phyloP scores from a whole-genome alignment of 2,329 filamentous ascomycete genomes.

The Verticillium longisporum region DNA sequence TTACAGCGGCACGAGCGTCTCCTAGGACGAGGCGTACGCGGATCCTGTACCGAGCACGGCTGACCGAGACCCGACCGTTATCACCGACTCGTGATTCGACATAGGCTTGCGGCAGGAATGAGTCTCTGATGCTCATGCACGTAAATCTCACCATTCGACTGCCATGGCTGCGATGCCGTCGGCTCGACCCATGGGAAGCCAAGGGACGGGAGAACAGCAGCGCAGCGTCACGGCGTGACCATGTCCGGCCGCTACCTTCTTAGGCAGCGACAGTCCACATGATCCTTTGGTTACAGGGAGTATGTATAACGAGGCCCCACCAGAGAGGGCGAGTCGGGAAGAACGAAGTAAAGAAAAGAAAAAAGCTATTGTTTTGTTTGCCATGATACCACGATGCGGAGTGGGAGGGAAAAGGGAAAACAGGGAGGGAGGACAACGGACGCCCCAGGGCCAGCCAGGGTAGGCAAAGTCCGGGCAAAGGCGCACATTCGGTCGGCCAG shows the following conservation, averaged over 20 bases:
- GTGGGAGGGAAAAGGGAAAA: background rate
- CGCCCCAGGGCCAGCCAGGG: background rate
- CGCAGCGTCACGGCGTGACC: background rate
- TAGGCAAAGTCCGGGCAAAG: background rate
- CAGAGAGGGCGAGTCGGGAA: background rate
- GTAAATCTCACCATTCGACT: background rate
- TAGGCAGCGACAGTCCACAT: background rate
- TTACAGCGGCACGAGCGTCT: slow-evolving; percentile 7
- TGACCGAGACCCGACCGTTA: background rate
- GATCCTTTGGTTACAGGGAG: background rate
- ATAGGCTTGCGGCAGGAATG: background rate
- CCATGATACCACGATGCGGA: slow-evolving; percentile 2
- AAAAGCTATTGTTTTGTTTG: slow-evolving; percentile 3
- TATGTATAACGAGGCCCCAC: background rate
- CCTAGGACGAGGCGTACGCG: background rate
- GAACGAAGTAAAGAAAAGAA: background rate
- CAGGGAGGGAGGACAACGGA: background rate
- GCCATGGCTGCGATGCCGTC: background rate
- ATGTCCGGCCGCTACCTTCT: background rate
- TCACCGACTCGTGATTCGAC: background rate
- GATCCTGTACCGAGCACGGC: background rate
- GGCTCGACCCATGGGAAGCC: background rate
- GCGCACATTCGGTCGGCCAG: background rate
- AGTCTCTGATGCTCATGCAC: background rate
- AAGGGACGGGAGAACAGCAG: background rate